Evolutionary conservation across 139 green algal species (phyloP).

Genomic region (Diplosphaera chodatii): DNA sequence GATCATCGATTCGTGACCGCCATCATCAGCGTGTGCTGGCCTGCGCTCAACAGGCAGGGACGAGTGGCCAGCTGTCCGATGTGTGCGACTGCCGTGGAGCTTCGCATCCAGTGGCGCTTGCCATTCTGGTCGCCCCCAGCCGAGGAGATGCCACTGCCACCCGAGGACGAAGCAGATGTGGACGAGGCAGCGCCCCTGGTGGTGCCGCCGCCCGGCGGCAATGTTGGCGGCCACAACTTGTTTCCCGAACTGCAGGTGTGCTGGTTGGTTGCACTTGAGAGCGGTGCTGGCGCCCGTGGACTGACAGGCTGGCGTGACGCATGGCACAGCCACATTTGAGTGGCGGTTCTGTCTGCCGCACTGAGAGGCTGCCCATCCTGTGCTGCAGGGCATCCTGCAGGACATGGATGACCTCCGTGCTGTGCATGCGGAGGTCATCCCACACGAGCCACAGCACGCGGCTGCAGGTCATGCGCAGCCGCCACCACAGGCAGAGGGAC

Average conservation of each 20-base stretch:
- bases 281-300: too few species aligned
- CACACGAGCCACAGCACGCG: too few species aligned
- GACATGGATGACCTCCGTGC: background rate
- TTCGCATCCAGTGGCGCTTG: constrained; percentile 48
- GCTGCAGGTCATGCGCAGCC: too few species aligned
- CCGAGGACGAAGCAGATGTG: background rate
- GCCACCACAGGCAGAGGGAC: too few species aligned
- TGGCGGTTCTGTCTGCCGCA: too few species aligned
- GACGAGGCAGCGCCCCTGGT: background rate
- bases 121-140: constrained; percentile 7
- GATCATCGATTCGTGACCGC: too few species aligned
- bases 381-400: background rate
- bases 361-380: too few species aligned
- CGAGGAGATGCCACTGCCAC: background rate
- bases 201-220: too few species aligned
- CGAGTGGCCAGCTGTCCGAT: constrained; percentile 63
- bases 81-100: constrained; percentile 61
- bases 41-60: constrained; percentile 26
- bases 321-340: too few species aligned
- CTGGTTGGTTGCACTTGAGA: too few species aligned
- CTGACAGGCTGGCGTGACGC: too few species aligned
- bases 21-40: background rate
- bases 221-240: background rate
- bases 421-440: too few species aligned
- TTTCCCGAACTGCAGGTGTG: background rate